Base-by-base conservation (phyloP, 2,329 filamentous ascomycete species). In the Aspergillus vadensis region DNA sequence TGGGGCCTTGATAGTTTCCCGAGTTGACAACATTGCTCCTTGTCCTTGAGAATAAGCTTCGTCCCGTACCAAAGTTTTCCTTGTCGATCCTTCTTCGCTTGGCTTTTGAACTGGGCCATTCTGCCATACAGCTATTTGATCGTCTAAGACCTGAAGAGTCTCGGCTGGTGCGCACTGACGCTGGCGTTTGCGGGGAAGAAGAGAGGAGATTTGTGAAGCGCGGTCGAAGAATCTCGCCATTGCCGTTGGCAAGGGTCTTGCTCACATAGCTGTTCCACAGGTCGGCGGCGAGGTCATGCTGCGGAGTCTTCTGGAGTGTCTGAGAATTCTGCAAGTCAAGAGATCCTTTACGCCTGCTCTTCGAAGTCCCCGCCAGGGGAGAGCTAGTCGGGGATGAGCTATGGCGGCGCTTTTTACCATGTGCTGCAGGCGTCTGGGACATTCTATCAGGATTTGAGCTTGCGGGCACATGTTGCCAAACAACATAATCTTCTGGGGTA, bases 211-310 rank as follows among this genome's bases (percentile, higher is more conserved):
- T 85, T 52, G 86, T 84, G 23, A 91, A 79, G 15, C 83, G 78
- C 41, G 85, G 85, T 66, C 86, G 87, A 44, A 72, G 73, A 47
- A 82, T 74, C 19, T 84, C 83, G 1, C 77, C 73, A 48, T 76
- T 74, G 55, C 76, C 66, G 63, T 81, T 75, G 14, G 79, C 72
- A 56, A 76, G 74, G 63, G 82, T 79, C 69, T 81, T 77, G 57
- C 86, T 76, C 39, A 89, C 85, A 71, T 91, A 92, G 55, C 89
- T 86, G 67, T 90, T 90, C 91, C 91, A 94, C 2, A 93, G 76
- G 64, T 93, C 89, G 32, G 88, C 76, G 2, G 89, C 89, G 39
- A 91, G 88, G 69, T 93, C 90, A 32, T 87, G 83, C 64, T 89
- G 85, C 12, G 88, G 88, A 1, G 88, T 89, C 65, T 84, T 87